A percentile compares a stretch with the other conserved stretches of the same genome.
Evolutionary conservation across 306 rosid species (phyloP).

Genomic region (Ammopiptanthus mongolicus): DNA sequence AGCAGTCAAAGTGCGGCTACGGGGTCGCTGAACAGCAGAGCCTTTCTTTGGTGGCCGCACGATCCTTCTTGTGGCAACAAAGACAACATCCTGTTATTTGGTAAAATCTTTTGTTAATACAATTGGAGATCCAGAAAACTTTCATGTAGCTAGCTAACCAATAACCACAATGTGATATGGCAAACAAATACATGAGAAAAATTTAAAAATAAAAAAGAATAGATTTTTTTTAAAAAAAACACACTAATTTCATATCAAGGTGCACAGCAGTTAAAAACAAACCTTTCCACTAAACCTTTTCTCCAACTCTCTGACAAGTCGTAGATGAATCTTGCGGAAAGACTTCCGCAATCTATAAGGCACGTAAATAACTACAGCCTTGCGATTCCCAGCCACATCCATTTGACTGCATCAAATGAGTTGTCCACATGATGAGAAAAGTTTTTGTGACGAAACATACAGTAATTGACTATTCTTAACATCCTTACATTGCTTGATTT

Average conservation of each 20-base stretch:
- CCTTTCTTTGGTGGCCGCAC: constrained; percentile 67
- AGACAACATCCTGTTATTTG: constrained; percentile 44
- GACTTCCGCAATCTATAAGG: constrained; percentile 74
- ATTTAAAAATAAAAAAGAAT: neutral
- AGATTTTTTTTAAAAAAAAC: no score
- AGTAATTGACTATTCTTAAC: neutral
- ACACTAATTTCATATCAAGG: neutral
- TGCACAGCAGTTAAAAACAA: neutral
- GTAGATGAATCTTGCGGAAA: constrained; percentile 58
- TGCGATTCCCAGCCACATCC: constrained; percentile 58
- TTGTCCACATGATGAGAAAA: neutral
- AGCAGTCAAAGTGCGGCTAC: constrained; percentile 56
- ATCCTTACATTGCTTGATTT: constrained; percentile 53
- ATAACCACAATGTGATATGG: neutral
- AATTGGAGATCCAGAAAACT: neutral
- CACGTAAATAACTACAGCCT: constrained; percentile 64
- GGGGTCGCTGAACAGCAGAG: no score
- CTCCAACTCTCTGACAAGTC: constrained; percentile 72
- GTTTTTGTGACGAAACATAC: neutral
- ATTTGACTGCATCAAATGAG: constrained; percentile 40
- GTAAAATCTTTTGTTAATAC: neutral
- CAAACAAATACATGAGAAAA: neutral
- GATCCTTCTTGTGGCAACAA: constrained; percentile 61
- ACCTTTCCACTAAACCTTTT: constrained; percentile 84
- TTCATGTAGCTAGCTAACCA: neutral